Evolutionary conservation across 495 filamentous ascomycete species (phyloP), one percentile per base, ranked within the genome.

Genomic region (Penicillium waksmanii): DNA sequence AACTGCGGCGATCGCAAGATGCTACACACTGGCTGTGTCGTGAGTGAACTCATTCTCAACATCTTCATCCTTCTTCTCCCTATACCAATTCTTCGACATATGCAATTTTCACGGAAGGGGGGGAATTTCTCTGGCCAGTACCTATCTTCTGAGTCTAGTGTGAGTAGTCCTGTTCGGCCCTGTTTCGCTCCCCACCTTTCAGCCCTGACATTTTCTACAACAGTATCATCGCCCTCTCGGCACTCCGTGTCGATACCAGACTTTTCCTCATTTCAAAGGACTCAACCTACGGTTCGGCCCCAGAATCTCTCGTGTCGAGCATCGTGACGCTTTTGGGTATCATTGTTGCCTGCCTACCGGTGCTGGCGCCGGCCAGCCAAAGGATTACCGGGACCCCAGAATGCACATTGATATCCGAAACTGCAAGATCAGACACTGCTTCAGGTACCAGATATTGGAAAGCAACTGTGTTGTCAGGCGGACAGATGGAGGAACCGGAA

Each of bases 291-390:
- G 42, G 55, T 2, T 66, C 62, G 0, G 56, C 55, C 6, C 58
- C 53, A n/a, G 61, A 46, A 43, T 70, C 67, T 12, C 53, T 66
- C 4, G 31, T 70, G 0, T 57, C 65, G 2, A 59, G 55, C 27
- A 27, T 60, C n/a, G 44, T 58, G 0, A 50, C 51, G 3, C 34
- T 62, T 2, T 15, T 70, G 5, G 67, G 62, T 7, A 62, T 70
- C 23, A 68, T 68, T 17, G 51, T 52, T 2, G 60, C 65, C 12
- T 68, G 60, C 51, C 49, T 70, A 5, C 67, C 67, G 12, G 51
- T 55, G 0, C 35, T 65, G 5, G 23, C 59, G 11, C 58, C 67
- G 10, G 40, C 48, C 0, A 54, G 59, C 9, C 27, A 58, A 38
- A 43, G 8, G 27, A n/a, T 60, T 2, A 61, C 50, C 15, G 21